These are phyloP conservation scores for Isochrysis galbana DNA, from an alignment of 78 protist species.

Conservation along the genomic window DNA sequence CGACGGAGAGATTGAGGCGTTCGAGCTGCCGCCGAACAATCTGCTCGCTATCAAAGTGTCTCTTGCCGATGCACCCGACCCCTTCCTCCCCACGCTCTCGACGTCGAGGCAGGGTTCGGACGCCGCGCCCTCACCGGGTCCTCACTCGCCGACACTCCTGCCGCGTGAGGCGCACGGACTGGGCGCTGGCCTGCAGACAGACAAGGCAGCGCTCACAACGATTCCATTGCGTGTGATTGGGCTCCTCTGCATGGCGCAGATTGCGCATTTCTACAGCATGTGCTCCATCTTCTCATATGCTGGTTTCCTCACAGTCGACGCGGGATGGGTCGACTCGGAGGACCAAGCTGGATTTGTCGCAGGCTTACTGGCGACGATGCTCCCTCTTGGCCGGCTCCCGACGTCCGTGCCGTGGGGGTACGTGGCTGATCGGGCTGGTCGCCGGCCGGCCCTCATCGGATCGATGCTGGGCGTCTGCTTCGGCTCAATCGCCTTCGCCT, in stretches of 20 bases:
- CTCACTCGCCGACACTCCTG: no score
- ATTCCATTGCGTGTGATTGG: not conserved
- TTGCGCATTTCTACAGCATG: conserved; percentile 4
- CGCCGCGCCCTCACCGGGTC: no score
- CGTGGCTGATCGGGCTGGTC: not conserved
- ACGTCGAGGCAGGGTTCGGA: no score
- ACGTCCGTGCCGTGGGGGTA: not conserved
- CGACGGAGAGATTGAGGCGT: no score
- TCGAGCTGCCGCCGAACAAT: no score
- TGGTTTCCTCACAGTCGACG: not conserved
- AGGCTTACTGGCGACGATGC: not conserved
- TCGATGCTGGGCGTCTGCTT: not conserved
- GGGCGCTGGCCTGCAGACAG: no score
- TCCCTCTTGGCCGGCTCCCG: not conserved
- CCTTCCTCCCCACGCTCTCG: no score
- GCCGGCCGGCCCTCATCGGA: not conserved
- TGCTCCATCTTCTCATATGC: conserved; percentile 19
- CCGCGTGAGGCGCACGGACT: no score
- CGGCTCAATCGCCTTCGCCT: not conserved
- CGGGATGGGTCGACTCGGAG: not conserved
- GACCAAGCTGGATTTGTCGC: not conserved
- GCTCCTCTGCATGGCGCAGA: not conserved
- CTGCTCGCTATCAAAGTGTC: no score
- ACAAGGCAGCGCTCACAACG: no score
- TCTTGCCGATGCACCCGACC: no score